A percentile compares a stretch with the other conserved stretches of the same genome.
Evolutionary conservation across 208 protist species (phyloP).

Genomic region (Acanthamoeba lenticulata): DNA sequence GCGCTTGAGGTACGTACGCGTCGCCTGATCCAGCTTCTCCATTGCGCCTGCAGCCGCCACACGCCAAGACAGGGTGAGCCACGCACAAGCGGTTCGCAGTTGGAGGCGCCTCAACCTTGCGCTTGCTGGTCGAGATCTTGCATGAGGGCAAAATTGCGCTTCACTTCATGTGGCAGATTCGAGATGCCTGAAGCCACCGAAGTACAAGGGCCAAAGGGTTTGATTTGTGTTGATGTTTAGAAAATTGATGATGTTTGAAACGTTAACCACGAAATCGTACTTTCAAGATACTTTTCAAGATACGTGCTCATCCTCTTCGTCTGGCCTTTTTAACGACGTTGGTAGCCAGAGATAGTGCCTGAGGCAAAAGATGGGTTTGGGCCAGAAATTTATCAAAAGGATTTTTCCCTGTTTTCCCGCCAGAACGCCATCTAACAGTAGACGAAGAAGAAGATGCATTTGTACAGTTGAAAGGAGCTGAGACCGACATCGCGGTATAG

Average conservation of each 20-base stretch:
- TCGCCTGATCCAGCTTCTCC: conserved; percentile 61
- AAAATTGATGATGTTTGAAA: not conserved
- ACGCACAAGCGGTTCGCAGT: not conserved
- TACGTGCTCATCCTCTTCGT: conserved; percentile 82
- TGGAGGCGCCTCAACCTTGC: not conserved
- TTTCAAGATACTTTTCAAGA: conserved; percentile 80
- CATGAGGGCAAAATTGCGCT: conserved; percentile 73
- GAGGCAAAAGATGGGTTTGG: not conserved
- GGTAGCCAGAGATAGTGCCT: no score
- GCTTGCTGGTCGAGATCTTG: conserved; percentile 71
- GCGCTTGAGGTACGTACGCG: conserved; percentile 20
- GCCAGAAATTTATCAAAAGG: no score
- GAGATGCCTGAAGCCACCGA: conserved; percentile 71
- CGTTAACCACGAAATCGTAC: conserved; percentile 30
- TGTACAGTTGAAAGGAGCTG: not conserved
- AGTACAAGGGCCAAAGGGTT: no score
- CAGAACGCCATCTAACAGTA: not conserved
- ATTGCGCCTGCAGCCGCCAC: conserved; percentile 36
- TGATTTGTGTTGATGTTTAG: not conserved
- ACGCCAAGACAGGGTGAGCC: not conserved
- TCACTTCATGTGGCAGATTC: conserved; percentile 72
- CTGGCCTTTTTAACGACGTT: no score
- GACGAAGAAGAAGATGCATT: not conserved
- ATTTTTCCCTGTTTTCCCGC: no score
- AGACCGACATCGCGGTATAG: not conserved